Conservation (phyloP, 1,284 basidiomycete species). For the Trametes hirsuta region DNA sequence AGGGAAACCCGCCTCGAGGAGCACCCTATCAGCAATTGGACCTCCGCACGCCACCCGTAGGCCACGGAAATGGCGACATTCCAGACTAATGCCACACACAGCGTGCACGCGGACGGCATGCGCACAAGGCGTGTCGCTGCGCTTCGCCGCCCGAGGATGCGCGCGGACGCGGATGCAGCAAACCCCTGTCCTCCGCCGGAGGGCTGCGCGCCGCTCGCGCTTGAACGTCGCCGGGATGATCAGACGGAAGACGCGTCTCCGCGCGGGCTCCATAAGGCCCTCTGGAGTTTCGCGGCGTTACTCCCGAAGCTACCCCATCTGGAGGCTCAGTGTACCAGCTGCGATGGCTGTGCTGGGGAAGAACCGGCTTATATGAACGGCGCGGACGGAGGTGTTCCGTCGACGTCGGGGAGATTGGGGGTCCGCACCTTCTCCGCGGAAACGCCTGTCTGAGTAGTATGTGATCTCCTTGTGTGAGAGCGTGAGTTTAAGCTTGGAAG, state of each 20-base stretch:
- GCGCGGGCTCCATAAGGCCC: background rate
- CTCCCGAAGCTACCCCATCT: slow-evolving; percentile 15
- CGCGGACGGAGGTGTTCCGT: slow-evolving; percentile 1
- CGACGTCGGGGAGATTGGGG: background rate
- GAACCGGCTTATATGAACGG: slow-evolving; percentile 10
- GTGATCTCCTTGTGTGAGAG: background rate
- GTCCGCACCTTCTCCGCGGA: slow-evolving; percentile 12
- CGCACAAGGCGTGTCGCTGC: slow-evolving; percentile 1
- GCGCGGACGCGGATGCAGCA: background rate
- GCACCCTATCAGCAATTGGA: background rate
- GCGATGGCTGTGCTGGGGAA: slow-evolving; percentile 12
- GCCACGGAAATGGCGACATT: slow-evolving; percentile 1
- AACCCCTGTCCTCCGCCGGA: background rate
- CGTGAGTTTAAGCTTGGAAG: background rate
- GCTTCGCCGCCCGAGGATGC: background rate
- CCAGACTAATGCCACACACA: slow-evolving; percentile 1
- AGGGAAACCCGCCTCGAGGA: slow-evolving; percentile 3
- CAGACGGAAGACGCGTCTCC: slow-evolving; percentile 8
- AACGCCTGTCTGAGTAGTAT: slow-evolving; percentile 2
- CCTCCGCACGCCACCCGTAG: background rate
- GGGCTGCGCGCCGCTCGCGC: background rate
- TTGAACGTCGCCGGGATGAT: background rate
- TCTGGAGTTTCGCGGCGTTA: background rate
- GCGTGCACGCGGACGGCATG: slow-evolving; percentile 6
- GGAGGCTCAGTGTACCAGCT: background rate